Percentiles rank a stretch among this genome's conserved stretches.
These are phyloP conservation scores for Pestalotiopsis sp. DNA, from an alignment of 2,329 filamentous ascomycete genomes.

Conservation along the genomic window DNA sequence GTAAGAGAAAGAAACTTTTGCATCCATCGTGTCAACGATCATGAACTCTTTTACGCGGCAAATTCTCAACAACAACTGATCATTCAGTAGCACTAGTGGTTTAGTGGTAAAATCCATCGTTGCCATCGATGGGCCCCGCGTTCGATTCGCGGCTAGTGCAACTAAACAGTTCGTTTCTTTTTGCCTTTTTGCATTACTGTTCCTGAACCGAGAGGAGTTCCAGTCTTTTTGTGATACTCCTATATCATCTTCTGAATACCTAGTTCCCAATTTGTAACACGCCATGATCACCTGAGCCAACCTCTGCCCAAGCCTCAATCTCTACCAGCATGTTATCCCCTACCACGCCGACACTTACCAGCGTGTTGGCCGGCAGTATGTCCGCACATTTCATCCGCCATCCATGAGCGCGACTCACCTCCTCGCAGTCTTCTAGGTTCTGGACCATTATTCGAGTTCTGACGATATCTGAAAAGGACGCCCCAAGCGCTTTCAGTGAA, in stretches of 20 bases:
- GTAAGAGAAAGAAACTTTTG: neutral
- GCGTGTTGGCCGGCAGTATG: constrained; percentile 23
- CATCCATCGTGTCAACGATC: neutral
- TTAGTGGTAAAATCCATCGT: constrained; percentile 59
- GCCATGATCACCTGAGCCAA: neutral
- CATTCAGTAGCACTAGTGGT: constrained; percentile 37
- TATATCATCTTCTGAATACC: neutral
- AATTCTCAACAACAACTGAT: neutral
- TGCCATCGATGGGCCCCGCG: constrained; percentile 55
- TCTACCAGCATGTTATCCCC: constrained; percentile 23
- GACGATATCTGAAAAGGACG: constrained; percentile 28
- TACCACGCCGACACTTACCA: constrained; percentile 17
- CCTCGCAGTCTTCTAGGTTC: constrained; percentile 26
- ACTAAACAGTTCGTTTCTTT: neutral
- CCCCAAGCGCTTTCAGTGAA: constrained; percentile 29
- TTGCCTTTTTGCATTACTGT: neutral
- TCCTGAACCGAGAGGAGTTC: neutral
- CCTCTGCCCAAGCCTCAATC: constrained; percentile 24
- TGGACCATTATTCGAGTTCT: constrained; percentile 30
- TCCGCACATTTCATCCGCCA: constrained; percentile 30
- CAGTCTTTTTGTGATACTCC: neutral
- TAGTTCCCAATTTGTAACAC: neutral
- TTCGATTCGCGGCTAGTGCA: constrained; percentile 45
- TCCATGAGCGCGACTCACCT: constrained; percentile 29
- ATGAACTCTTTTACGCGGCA: neutral